Evolutionary conservation across 306 rosid genomes (phyloP), one percentile per base, ranked within the genome.

Genomic region (Styphnolobium japonicum): DNA sequence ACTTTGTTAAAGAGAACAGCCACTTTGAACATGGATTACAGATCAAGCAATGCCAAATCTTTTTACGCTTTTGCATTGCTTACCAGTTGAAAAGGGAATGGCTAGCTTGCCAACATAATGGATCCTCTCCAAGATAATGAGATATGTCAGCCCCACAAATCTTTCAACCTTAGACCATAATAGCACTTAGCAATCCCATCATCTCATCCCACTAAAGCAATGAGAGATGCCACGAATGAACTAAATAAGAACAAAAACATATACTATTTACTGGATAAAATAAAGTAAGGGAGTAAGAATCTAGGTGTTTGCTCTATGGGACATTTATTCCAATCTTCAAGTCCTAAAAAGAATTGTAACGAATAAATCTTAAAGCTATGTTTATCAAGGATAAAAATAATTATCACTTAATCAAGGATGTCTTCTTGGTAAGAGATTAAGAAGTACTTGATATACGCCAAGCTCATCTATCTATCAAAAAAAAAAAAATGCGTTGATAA

Each of bases 61-160:
- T n/a, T n/a, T 58, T 27, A 4, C 36, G 29, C 64, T 60, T 60
- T 60, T 12, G 14, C 39, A 14, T 42, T 61, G 43, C 65, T 11
- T 25, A 11, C n/a, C 34, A 55, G 63, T 22, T 56, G 33, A 23
- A 22, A 23, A 67, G 1, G 23, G 12, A 10, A 23, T 10, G 34
- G 63, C n/a, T 22, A 23, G 63, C 16, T 25, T 58, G 40, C 40
- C 39, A 45, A 22, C 40, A 71, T 4, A 71, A 36, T 1, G 52
- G 36, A 81, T 81, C 76, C 80, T 14, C 58, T 37, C 3, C 36
- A 60, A 63, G 46, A 36, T 16, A 18, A 37, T 14, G 6, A 75
- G 81, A 84, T 80, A 34, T 42, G 16, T n/a, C 18, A 25, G 69
- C 51, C 83, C 81, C 88, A 81, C 88, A 77, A 68, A 81, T 39